These are phyloP conservation scores for Pseudotulostoma volvatum DNA, from an alignment of 495 filamentous ascomycete species.

Conservation along the genomic window DNA sequence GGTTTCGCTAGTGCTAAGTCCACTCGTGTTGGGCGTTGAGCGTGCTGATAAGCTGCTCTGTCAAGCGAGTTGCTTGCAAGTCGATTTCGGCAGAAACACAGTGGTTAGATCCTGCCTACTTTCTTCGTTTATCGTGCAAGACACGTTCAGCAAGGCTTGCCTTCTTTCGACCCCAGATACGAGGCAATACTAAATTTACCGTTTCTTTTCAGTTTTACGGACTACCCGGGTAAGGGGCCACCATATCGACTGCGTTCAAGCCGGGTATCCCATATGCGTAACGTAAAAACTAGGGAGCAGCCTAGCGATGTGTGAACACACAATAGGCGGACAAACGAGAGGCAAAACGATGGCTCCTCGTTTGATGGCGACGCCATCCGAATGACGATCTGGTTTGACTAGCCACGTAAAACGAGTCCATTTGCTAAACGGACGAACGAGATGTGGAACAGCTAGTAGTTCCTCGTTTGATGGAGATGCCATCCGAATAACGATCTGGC, in stretches of 20 bases:
- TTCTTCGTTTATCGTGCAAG: neutral
- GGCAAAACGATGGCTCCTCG: neutral
- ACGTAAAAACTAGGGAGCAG: too few species aligned
- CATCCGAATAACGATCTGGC: constrained; percentile 8
- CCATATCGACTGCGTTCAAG: neutral
- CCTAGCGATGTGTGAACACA: neutral
- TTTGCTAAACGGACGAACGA: constrained; percentile 4
- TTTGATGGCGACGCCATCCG: constrained; percentile 1
- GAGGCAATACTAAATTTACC: neutral
- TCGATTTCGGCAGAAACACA: neutral
- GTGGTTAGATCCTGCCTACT: neutral
- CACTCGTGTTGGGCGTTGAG: neutral
- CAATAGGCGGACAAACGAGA: neutral
- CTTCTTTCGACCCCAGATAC: neutral
- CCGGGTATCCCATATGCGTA: neutral
- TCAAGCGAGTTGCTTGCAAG: neutral
- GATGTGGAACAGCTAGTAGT: neutral
- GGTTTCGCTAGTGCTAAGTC: too few species aligned
- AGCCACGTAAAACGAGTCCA: constrained; percentile 6
- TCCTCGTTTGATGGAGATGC: neutral
- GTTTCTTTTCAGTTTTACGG: neutral
- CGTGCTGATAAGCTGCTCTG: neutral
- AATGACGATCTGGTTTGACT: constrained; percentile 11
- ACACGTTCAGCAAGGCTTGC: neutral
- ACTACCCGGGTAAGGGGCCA: neutral